Evolutionary conservation across 73 alveolate genomes (phyloP).

Genomic region (Breviolum minutum): DNA sequence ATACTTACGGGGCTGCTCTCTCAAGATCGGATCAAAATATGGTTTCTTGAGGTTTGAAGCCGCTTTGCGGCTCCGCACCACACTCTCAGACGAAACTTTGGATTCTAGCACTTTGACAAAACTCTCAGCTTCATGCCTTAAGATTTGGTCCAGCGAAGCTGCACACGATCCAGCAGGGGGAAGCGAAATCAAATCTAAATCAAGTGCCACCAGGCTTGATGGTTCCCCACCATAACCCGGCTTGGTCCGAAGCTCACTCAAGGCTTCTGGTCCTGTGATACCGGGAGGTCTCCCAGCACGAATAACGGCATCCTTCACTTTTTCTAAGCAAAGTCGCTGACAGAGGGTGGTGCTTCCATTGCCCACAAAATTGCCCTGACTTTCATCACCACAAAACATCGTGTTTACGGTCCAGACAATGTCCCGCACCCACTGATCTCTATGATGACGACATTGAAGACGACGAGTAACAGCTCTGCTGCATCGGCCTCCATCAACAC

Average conservation of each 20-base stretch:
- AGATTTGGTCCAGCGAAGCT: neutral
- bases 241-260: conserved; percentile 51
- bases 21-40: conserved; percentile 2
- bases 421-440: conserved; percentile 54
- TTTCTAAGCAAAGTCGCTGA: conserved; percentile 20
- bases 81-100: neutral
- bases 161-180: neutral
- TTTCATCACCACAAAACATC: conserved; percentile 3
- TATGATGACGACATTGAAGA: neutral
- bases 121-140: neutral
- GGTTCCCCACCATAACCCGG: conserved; percentile 23
- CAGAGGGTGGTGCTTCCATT: neutral
- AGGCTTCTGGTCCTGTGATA: conserved; percentile 63
- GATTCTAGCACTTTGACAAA: neutral
- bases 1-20: neutral
- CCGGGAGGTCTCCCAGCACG: conserved; percentile 25
- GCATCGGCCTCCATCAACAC: neutral
- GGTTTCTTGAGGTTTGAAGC: neutral
- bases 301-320: neutral
- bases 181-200: neutral
- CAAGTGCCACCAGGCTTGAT: neutral
- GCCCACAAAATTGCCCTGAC: conserved; percentile 42
- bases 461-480: conserved; percentile 1
- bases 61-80: neutral
- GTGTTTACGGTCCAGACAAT: conserved; percentile 21